These are phyloP conservation scores for Penicillium canariense DNA, from an alignment of 495 filamentous ascomycete species.

Conservation along the genomic window DNA sequence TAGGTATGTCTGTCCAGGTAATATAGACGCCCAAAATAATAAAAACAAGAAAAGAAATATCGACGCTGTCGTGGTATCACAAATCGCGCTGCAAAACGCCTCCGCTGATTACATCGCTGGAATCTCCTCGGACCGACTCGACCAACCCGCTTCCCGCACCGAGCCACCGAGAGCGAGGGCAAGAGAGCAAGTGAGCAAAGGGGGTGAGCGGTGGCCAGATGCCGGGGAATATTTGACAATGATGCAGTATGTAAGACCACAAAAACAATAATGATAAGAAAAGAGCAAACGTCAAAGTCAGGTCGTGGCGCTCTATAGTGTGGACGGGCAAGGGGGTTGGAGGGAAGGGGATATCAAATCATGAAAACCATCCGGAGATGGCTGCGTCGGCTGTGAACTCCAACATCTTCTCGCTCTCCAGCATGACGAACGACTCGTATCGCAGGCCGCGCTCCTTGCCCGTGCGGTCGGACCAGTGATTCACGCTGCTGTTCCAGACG, in stretches of 20 bases:
- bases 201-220: not conserved
- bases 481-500: constrained; percentile 40
- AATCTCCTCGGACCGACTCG: too few species aligned
- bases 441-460: constrained; percentile 32
- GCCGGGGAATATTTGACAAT: not conserved
- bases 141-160: not conserved
- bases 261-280: not conserved
- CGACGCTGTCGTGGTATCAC: constrained; percentile 6
- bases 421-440: constrained; percentile 42
- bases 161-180: not conserved
- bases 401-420: constrained; percentile 34
- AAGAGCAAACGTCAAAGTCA: not conserved
- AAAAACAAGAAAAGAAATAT: constrained; percentile 1
- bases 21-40: not conserved
- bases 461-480: constrained; percentile 17
- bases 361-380: constrained; percentile 5
- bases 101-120: not conserved
- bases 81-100: constrained; percentile 4
- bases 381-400: constrained; percentile 25
- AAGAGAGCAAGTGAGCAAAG: not conserved
- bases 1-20: not conserved
- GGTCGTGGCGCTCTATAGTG: not conserved
- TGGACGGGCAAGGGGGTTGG: not conserved
- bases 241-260: not conserved
- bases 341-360: not conserved